Evolutionary conservation across 2,329 filamentous ascomycete genomes (phyloP).

Genomic region (Curvularia sp.): DNA sequence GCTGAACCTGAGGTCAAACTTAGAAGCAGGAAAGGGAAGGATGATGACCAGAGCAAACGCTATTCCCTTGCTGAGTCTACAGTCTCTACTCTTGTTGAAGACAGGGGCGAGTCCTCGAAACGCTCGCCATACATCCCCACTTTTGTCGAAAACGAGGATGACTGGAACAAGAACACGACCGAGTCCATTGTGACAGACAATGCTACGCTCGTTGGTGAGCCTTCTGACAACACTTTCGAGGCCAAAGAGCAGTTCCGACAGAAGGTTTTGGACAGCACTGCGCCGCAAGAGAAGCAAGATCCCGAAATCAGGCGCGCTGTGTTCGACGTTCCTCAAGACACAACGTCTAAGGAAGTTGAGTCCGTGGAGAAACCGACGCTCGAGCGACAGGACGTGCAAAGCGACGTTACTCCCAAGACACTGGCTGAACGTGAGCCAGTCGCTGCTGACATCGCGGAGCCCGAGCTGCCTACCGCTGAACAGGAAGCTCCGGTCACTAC

Average conservation of each 20-base stretch:
- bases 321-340: constrained; percentile 4
- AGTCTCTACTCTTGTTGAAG: constrained; percentile 9
- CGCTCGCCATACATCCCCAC: constrained; percentile 29
- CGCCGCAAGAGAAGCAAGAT: constrained; percentile 22
- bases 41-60: constrained; percentile 43
- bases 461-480: background rate
- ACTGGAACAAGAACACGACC: constrained; percentile 37
- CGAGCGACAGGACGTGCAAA: background rate
- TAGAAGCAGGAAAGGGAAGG: constrained; percentile 32
- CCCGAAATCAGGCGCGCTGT: constrained; percentile 24
- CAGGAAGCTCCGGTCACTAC: constrained; percentile 4
- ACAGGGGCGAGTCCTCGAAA: constrained; percentile 11
- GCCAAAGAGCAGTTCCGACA: constrained; percentile 33
- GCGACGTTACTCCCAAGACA: constrained; percentile 18
- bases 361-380: constrained; percentile 2
- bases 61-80: constrained; percentile 19
- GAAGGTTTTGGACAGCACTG: constrained; percentile 40
- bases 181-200: constrained; percentile 40
- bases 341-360: background rate
- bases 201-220: constrained; percentile 43
- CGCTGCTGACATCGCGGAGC: background rate
- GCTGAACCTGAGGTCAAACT: constrained; percentile 25
- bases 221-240: constrained; percentile 16
- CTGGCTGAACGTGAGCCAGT: background rate
- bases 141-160: constrained; percentile 42